Evolutionary conservation across 2,329 filamentous ascomycete species (phyloP).

Genomic region (Zalaria sp.): DNA sequence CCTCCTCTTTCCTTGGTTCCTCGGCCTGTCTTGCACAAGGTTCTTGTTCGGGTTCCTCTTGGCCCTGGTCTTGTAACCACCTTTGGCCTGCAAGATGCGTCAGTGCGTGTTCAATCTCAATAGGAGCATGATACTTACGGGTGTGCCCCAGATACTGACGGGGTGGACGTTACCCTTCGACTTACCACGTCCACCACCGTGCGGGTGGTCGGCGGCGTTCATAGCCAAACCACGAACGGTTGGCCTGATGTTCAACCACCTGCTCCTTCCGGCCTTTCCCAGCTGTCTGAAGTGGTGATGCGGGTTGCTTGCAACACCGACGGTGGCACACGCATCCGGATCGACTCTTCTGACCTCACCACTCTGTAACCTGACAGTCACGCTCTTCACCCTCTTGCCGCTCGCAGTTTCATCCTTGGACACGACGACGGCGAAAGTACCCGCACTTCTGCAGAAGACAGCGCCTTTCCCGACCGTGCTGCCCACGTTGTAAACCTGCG

Average conservation of each 20-base stretch:
- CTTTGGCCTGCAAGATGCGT: slow-evolving; percentile 44
- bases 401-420: slow-evolving; percentile 63
- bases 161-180: slow-evolving; percentile 96
- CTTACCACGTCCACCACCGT: slow-evolving; percentile 97
- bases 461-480: slow-evolving; percentile 57
- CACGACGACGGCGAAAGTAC: slow-evolving; percentile 78
- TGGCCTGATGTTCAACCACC: slow-evolving; percentile 88
- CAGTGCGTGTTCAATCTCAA: slow-evolving; percentile 6
- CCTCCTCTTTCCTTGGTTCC: slow-evolving; percentile 81
- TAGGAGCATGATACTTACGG: slow-evolving; percentile 46
- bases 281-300: slow-evolving; percentile 82
- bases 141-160: slow-evolving; percentile 90
- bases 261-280: slow-evolving; percentile 85
- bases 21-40: slow-evolving; percentile 67
- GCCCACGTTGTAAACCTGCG: slow-evolving; percentile 80
- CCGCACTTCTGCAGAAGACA: slow-evolving; percentile 88
- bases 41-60: slow-evolving; percentile 85
- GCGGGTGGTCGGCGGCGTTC: slow-evolving; percentile 96
- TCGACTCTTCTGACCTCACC: slow-evolving; percentile 82
- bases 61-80: slow-evolving; percentile 80
- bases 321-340: slow-evolving; percentile 85
- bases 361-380: slow-evolving; percentile 77
- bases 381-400: slow-evolving; percentile 57
- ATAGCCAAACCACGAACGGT: slow-evolving; percentile 96
- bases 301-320: slow-evolving; percentile 86